Base-by-base conservation (phyloP, 441 rosid species). In the Monsonia emarginata region DNA sequence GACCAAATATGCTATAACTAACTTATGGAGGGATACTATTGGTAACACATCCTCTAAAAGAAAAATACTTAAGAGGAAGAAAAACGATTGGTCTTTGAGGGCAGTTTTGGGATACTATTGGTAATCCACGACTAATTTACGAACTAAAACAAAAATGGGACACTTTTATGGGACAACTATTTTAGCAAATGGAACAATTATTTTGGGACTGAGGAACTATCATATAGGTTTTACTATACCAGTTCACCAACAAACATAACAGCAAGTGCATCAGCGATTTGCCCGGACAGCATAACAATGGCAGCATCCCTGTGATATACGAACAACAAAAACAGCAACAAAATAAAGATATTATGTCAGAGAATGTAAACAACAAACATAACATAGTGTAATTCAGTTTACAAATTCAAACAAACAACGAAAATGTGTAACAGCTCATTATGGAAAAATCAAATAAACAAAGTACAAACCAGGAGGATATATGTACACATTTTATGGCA, bases 261-360 rank as follows among this genome's bases (percentile, higher is more conserved):
- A 32, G 90, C 88, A 75, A 94, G 76, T 34, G 80, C 98, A 86
- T 90, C 98, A 62, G 97, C 96, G 74, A 90, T 68, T 82, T 93
- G 98, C 72, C 97, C 98, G 1, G 96, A 85, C 52, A 93, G 96
- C 96, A 90, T 90, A 38, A 87, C 96, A 32, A 64, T 60, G 59
- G 98, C 98, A 73, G 98, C 91, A 80, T 82, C 88, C 83, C 97
- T 93, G 79, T 66, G 68, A 57, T 74, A n/a, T 21, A 61, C 26
- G 5, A 36, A 59, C 22, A 3, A 11, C 44, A 40, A n/a, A 22
- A 19, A 18, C 26, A 2, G 5, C 26, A 1, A 4, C 1, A 27
- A 25, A 44, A 0, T 22, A 24, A 13, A 18, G 10, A 28, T 52
- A 26, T 52, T 24, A 25, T 64, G 22, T 27, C 14, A 36, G 25